phyloP scores from a whole-genome alignment of 2,329 filamentous ascomycete genomes.

The Sclerotinia spermophila region DNA sequence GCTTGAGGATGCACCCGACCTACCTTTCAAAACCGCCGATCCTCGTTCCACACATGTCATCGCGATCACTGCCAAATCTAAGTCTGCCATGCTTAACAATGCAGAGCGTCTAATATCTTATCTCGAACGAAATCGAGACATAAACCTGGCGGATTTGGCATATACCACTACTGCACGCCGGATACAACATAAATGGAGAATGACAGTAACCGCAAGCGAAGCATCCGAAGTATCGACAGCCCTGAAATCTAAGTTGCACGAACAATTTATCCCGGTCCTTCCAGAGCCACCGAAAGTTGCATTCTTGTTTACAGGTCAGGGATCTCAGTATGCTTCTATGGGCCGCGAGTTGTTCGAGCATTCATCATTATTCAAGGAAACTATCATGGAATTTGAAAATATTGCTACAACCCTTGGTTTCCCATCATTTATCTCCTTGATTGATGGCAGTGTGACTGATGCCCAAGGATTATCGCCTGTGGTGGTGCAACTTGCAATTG shows the following conservation, averaged over 20 bases:
- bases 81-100: constrained; percentile 31
- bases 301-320: constrained; percentile 27
- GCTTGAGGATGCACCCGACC: constrained; percentile 37
- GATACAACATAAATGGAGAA: constrained; percentile 56
- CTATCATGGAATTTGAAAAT: constrained; percentile 17
- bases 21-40: constrained; percentile 38
- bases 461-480: constrained; percentile 13
- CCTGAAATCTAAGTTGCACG: constrained; percentile 15
- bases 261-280: constrained; percentile 17
- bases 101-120: constrained; percentile 28
- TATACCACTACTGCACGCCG: constrained; percentile 44
- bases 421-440: constrained; percentile 15
- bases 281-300: constrained; percentile 32
- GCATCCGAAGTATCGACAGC: constrained; percentile 39
- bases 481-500: constrained; percentile 15
- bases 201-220: constrained; percentile 44
- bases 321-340: constrained; percentile 19
- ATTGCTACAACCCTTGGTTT: constrained; percentile 18
- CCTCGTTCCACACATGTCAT: constrained; percentile 45
- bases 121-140: constrained; percentile 28
- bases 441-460: constrained; percentile 15
- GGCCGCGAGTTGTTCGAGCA: constrained; percentile 18
- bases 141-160: constrained; percentile 31
- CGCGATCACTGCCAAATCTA: constrained; percentile 46
- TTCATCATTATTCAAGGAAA: constrained; percentile 10